Base-by-base conservation (phyloP, 495 filamentous ascomycete genomes). In the Xylaria curta region DNA sequence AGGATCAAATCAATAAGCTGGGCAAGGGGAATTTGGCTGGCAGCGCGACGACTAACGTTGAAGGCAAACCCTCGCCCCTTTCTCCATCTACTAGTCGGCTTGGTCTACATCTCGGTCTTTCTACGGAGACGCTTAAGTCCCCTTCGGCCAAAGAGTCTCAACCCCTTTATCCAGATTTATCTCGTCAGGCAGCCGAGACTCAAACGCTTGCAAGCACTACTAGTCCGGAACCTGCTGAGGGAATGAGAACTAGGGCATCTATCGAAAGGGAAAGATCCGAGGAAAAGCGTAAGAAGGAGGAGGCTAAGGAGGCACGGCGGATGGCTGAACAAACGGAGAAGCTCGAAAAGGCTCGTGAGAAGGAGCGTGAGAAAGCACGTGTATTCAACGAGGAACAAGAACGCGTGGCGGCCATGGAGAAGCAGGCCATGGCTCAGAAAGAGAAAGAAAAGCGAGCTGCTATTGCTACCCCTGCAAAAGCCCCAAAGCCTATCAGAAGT, bases 1-100 rank as follows among this genome's bases (percentile, higher is more conserved):
- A 97, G 70, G 97, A 98, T 71, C 92, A 93, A 74, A 97, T 99
- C 75, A 95, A 91, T 76, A 94, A 95, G 89, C 87, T 99, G 24
- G 94, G 94, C 28, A 92, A 98, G 77, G 93, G 90, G 21, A 86
- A 97, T 54, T 91, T 97, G 71, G 91, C 91, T 19, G 95, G 90
- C 70, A 93, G 92, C 75, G 94, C 92, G 31, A 89, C 90, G 59
- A 85, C 92, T 60, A 94, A 91, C 75, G 92, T 92, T 28, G 91
- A 94, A 68, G 90, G 91, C 9, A 94, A 92, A 76, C 81, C 91
- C 19, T 85, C 83, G 0, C 68, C 84, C 38, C 71, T 87, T 33
- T 86, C 85, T 8, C 82, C 87, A 15, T 81, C 85, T 17, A 78
- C 77, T 9, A 76, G 77, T 28, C 75, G 78, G 44, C 71, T 83